Base-by-base conservation (phyloP, 2,329 filamentous ascomycete genomes). In the Pyrenophora teres region DNA sequence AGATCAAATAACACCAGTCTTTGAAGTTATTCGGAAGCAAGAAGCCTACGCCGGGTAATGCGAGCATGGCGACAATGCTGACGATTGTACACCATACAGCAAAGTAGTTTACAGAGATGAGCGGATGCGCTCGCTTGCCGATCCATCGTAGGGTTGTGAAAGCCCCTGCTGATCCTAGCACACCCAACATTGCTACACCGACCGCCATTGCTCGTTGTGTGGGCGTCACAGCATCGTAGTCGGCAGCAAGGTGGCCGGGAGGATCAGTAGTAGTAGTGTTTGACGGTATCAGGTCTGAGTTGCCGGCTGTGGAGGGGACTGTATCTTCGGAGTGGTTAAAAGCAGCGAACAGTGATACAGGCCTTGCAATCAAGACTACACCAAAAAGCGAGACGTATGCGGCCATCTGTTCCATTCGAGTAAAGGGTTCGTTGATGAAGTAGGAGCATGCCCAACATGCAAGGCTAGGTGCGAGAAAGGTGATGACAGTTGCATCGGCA, bases 81-180 rank as follows among this genome's bases (percentile, higher is more conserved):
- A 96, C 85, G 2, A 92, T 63, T 0, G 84, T 87, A 62, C 87
- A 89, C 76, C 84, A 87, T 0, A 79, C 77, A 3, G 86, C 85
- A 66, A 96, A 96, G 73, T 92, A 95, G 64, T 90, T 95, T 49
- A 96, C 90, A 4, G 84, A 88, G 52, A 95, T 85, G 18, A 96
- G 78, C 0, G 90, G 83, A 65, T 95, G 90, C 0, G 88, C 87
- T 23, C 89, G 82, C 61, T 84, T 83, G 4, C 92, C 91, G 56
- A 96, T 92, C 67, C 87, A 84, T 8, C 90, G 83, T 59, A 96
- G 89, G 0, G 83, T 83, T 0, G 86, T 89, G 66, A 87, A 90
- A 5, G 90, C 89, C 13, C 38, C 46, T 13, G 44, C 35, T 6
- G 86, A 83, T 7, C 92, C 92, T 0, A 91, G 61, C 0, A 96